Evolutionary conservation across 2,329 filamentous ascomycete genomes (phyloP), one percentile per base, ranked within the genome.

Genomic region (Penicillium sp.): DNA sequence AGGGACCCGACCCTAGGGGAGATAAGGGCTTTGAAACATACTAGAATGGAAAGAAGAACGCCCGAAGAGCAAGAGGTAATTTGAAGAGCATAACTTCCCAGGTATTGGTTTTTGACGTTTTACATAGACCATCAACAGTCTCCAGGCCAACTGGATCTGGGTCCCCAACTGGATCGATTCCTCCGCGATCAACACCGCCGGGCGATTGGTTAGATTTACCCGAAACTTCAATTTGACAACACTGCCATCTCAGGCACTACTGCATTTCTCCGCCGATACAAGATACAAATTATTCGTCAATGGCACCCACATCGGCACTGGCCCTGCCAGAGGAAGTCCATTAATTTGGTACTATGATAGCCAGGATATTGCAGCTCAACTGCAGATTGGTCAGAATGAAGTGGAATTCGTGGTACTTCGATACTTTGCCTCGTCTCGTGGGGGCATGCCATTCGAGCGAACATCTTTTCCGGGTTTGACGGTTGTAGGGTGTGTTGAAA

Each of bases 251-350:
- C n/a, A 27, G 10, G 60, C 71, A 13, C 25, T 67, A 5, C 43
- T 76, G 11, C 63, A 69, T 53, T 67, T 73, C 58, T 72, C 75
- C 1, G 77, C 77, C 6, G 77, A 80, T 37, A 80, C 77, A 5
- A 68, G 75, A 9, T 80, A 79, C 64, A 79, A 79, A 52, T 64
- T 79, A 3, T 68, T 66, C 27, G 67, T 80, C 42, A 80, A 80
- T 65, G 69, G 70, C 3, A 49, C n/a, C 0, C 67, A 70, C 10
- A 65, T 77, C 14, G 67, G 71, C 3, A 68, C 75, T 3, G 77
- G 77, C 1, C 77, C 77, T 3, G 65, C 69, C 1, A 68, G 74
- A 33, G 67, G 77, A 25, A 75, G 71, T 50, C 69, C 66, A 0
- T 60, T 65, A 49, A 68, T 71, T 16, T 73, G 71, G 71, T 72